phyloP scores from a whole-genome alignment of 208 protist species.

The Porcisia hertigi region DNA sequence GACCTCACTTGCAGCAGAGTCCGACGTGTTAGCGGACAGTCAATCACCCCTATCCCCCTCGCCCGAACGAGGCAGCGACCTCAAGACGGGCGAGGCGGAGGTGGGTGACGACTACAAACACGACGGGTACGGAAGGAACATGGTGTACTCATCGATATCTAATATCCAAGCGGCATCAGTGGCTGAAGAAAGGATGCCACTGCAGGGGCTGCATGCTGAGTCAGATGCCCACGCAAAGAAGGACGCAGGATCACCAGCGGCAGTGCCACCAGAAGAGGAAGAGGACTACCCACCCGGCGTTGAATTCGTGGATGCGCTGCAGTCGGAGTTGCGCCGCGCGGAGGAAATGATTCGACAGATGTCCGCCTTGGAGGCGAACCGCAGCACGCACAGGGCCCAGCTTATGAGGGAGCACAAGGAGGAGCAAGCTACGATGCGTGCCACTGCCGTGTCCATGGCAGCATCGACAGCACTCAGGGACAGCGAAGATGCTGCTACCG shows the following conservation, averaged over 20 bases:
- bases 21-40: constrained; percentile 4
- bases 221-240: neutral
- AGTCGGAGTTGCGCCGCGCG: constrained; percentile 50
- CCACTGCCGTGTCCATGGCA: neutral
- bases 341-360: constrained; percentile 70
- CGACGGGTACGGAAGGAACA: neutral
- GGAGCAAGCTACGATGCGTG: constrained; percentile 22
- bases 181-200: too few species aligned
- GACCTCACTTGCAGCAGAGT: neutral
- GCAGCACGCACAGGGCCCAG: constrained; percentile 23
- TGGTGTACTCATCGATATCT: neutral
- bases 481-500: constrained; percentile 24
- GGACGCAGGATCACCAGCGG: neutral
- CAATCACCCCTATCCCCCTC: neutral
- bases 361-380: constrained; percentile 36
- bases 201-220: neutral
- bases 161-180: neutral
- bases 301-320: constrained; percentile 36
- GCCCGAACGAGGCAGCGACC: neutral
- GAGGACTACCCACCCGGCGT: neutral
- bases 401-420: constrained; percentile 20
- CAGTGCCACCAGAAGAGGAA: neutral
- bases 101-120: neutral
- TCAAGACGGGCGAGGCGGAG: neutral
- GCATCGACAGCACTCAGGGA: constrained; percentile 14